These are phyloP conservation scores for Babesia caballi DNA, from an alignment of 169 alveolate species.

Conservation along the genomic window DNA sequence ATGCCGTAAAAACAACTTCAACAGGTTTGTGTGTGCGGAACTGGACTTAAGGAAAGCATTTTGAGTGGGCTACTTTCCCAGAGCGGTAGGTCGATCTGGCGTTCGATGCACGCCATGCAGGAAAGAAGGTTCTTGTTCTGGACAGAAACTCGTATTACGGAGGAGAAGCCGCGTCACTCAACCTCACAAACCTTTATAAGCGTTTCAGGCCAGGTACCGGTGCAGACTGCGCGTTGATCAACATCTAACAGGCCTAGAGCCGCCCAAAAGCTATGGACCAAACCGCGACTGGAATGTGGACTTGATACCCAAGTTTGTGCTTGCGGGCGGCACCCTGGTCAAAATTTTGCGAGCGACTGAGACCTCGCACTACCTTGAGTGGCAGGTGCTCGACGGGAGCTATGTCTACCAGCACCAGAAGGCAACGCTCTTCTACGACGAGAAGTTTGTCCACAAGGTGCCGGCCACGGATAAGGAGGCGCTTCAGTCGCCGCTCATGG, in stretches of 20 bases:
- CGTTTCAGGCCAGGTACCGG: slow-evolving; percentile 86
- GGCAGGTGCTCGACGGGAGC: slow-evolving; percentile 97
- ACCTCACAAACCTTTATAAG: slow-evolving; percentile 92
- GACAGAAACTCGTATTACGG: slow-evolving; percentile 97
- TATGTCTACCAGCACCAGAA: slow-evolving; percentile 95
- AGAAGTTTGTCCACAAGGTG: slow-evolving; percentile 94
- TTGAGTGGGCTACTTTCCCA: slow-evolving; percentile 93
- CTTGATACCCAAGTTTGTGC: slow-evolving; percentile 95
- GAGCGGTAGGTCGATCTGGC: slow-evolving; percentile 43
- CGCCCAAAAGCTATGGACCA: slow-evolving; percentile 90
- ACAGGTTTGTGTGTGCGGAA: slow-evolving; percentile 93
- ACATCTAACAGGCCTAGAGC: slow-evolving; percentile 75
- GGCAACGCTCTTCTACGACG: slow-evolving; percentile 90
- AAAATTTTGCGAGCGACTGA: slow-evolving; percentile 92
- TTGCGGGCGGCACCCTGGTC: slow-evolving; percentile 97
- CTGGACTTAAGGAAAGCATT: slow-evolving; percentile 97
- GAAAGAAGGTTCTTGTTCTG: slow-evolving; percentile 94
- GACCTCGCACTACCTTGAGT: slow-evolving; percentile 88
- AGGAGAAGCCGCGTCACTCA: slow-evolving; percentile 97
- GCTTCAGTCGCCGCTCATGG: slow-evolving; percentile 92
- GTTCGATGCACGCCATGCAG: slow-evolving; percentile 53
- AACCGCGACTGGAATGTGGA: slow-evolving; percentile 99
- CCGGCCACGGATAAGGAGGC: slow-evolving; percentile 99
- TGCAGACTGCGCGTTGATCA: not conserved
- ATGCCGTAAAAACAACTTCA: not conserved